These are phyloP conservation scores for Pichia phayaonensis DNA, from an alignment of 805 yeast species.

Conservation along the genomic window DNA sequence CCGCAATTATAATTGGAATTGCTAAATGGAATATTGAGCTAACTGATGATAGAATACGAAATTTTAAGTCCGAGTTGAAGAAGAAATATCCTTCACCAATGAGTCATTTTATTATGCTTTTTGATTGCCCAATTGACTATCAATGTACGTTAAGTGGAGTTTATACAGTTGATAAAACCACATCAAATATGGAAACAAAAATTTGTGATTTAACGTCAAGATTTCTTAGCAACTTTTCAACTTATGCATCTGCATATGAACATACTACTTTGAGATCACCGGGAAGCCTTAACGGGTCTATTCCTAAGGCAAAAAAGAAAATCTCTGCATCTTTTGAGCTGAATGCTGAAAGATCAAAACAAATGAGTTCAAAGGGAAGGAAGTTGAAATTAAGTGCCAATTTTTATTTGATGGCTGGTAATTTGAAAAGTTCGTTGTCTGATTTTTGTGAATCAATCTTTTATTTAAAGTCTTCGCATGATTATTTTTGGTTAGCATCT, in stretches of 20 bases:
- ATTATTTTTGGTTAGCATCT: constrained; percentile 81
- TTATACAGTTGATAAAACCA: constrained; percentile 14
- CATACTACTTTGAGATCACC: constrained; percentile 83
- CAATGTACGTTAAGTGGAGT: constrained; percentile 6
- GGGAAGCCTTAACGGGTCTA: constrained; percentile 33
- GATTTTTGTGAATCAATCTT: constrained; percentile 69
- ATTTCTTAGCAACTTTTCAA: constrained; percentile 56
- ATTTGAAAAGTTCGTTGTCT: constrained; percentile 58
- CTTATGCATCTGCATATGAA: constrained; percentile 63
- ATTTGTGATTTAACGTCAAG: constrained; percentile 66
- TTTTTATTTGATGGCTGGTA: constrained; percentile 74
- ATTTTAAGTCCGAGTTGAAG: constrained; percentile 34
- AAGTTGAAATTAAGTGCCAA: constrained; percentile 70
- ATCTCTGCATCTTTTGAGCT: constrained; percentile 26
- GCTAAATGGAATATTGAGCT: constrained; percentile 26
- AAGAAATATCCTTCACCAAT: constrained; percentile 44
- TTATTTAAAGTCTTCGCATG: constrained; percentile 53
- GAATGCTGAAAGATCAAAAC: constrained; percentile 28
- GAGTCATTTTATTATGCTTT: constrained; percentile 46
- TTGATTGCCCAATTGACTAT: constrained; percentile 35
- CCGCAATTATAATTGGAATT: constrained; percentile 50
- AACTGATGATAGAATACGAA: constrained; percentile 20
- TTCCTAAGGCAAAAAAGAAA: constrained; percentile 19
- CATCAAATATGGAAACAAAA: constrained; percentile 44
- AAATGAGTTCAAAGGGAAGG: constrained; percentile 55